A percentile compares a stretch with the other conserved stretches of the same genome.
These are phyloP conservation scores for Silybum marianum DNA, from an alignment of 129 eudicot genomes.

Conservation along the genomic window DNA sequence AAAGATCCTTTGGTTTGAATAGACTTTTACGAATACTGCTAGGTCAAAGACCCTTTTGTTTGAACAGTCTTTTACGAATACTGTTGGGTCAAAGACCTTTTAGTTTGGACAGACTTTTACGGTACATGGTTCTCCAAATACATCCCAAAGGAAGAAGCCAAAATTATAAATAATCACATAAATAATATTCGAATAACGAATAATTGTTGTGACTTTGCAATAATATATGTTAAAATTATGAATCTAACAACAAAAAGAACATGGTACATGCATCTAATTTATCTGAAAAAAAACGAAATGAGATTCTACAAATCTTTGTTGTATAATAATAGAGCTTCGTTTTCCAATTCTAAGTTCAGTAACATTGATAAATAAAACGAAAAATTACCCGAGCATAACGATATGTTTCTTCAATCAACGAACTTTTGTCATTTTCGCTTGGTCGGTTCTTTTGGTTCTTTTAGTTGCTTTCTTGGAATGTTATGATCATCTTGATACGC, in stretches of 20 bases:
- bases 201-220: too few relatives aligned
- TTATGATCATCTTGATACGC: slow-evolving; percentile 17
- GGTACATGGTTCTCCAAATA: not conserved
- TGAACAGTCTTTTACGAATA: not conserved
- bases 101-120: not conserved
- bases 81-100: not conserved
- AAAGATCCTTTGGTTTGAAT: too few relatives aligned
- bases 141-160: not conserved
- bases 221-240: not conserved
- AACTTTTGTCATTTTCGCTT: not conserved
- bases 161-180: not conserved
- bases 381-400: not conserved
- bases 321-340: not conserved
- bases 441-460: not conserved
- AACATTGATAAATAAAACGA: not conserved
- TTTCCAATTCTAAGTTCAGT: not conserved
- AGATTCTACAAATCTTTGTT: not conserved
- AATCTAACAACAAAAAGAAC: not conserved
- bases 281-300: not conserved
- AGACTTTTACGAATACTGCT: too few relatives aligned
- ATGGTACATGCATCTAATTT: not conserved
- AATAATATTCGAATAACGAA: not conserved
- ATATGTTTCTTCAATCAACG: not conserved
- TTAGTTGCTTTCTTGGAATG: slow-evolving; percentile 29
- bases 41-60: not conserved